Evolutionary conservation across 495 filamentous ascomycete genomes (phyloP).

Genomic region (Rostrohypoxylon terebratum): DNA sequence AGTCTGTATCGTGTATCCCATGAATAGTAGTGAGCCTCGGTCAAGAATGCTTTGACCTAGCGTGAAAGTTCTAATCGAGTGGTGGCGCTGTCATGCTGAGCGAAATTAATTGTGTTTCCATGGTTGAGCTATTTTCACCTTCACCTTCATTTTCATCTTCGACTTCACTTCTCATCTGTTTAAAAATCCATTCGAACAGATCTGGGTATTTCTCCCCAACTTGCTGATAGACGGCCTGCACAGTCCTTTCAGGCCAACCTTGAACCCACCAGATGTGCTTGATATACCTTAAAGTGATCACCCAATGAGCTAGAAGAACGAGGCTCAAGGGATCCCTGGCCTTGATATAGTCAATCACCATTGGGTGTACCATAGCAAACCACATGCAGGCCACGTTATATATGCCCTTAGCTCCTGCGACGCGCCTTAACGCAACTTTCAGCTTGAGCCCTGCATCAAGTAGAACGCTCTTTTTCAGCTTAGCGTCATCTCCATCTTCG

Average conservation of each 20-base stretch:
- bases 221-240: constrained; percentile 9
- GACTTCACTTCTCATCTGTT: not conserved
- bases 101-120: not conserved
- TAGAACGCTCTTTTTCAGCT: constrained; percentile 3
- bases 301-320: constrained; percentile 16
- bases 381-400: constrained; percentile 24
- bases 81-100: not conserved
- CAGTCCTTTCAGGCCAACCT: constrained; percentile 12
- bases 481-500: constrained; percentile 6
- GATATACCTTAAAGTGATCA: constrained; percentile 16
- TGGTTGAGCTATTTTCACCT: not conserved
- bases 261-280: constrained; percentile 21
- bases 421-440: not conserved
- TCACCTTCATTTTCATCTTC: not conserved
- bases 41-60: not conserved
- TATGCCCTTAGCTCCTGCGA: not conserved
- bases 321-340: constrained; percentile 13
- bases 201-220: constrained; percentile 2
- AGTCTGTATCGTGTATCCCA: not conserved
- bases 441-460: constrained; percentile 19
- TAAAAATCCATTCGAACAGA: constrained; percentile 12
- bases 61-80: not conserved
- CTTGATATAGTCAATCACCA: not conserved
- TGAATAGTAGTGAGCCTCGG: not conserved
- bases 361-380: constrained; percentile 18